These are phyloP conservation scores for Austropuccinia psidii DNA, from an alignment of 1,284 basidiomycete species.

Conservation along the genomic window DNA sequence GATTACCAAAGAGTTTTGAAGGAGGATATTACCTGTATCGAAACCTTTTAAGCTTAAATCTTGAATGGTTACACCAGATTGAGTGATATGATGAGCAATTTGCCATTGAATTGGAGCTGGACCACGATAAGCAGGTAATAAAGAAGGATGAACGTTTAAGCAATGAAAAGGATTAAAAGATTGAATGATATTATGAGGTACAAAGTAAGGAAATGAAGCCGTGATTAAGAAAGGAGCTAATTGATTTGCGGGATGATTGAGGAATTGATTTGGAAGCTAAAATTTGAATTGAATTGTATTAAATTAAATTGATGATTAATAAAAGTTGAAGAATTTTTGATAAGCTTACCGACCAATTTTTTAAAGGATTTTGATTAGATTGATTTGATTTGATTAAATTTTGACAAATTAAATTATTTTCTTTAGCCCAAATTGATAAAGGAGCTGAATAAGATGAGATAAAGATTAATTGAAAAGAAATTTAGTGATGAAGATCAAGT, in stretches of 20 bases:
- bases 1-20: constrained; percentile 45
- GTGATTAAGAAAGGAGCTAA: too few species aligned
- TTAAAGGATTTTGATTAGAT: not conserved
- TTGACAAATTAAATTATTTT: too few species aligned
- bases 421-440: too few species aligned
- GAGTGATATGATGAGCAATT: constrained; percentile 57
- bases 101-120: constrained; percentile 86
- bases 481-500: too few species aligned
- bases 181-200: constrained; percentile 61
- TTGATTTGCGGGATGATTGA: too few species aligned
- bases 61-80: constrained; percentile 64
- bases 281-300: too few species aligned
- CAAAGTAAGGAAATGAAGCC: constrained; percentile 97
- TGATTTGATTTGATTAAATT: too few species aligned
- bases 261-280: too few species aligned
- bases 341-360: not conserved
- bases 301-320: too few species aligned
- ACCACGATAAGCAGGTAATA: constrained; percentile 79
- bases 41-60: constrained; percentile 47
- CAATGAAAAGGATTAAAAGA: constrained; percentile 59
- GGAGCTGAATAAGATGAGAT: too few species aligned
- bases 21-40: constrained; percentile 51
- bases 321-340: too few species aligned
- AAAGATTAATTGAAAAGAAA: too few species aligned
- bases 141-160: constrained; percentile 87